phyloP scores from a whole-genome alignment of 345 rosid genomes.

The Camelina sativa region DNA sequence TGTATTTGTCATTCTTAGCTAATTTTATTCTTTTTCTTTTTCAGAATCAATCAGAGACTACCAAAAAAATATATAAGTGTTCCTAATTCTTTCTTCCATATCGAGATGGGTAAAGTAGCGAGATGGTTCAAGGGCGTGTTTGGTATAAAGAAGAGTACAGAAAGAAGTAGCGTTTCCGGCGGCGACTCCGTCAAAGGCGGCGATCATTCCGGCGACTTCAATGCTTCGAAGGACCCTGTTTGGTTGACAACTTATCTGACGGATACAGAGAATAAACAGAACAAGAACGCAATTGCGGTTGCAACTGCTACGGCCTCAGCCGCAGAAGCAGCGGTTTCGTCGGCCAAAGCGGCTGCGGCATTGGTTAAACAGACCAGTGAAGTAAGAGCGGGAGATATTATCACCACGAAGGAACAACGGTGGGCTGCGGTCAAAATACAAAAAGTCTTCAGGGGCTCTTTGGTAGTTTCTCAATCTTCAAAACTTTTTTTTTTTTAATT shows the following conservation, averaged over 20 bases:
- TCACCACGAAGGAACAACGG: slow-evolving; percentile 49
- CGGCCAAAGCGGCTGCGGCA: slow-evolving; percentile 60
- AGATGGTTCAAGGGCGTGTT: slow-evolving; percentile 80
- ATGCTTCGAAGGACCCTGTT: slow-evolving; percentile 39
- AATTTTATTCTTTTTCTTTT: background rate
- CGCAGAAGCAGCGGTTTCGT: slow-evolving; percentile 60
- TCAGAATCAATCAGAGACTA: slow-evolving; percentile 38
- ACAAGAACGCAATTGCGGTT: slow-evolving; percentile 60
- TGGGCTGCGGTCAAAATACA: slow-evolving; percentile 67
- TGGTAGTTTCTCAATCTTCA: slow-evolving; percentile 48
- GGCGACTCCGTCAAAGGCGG: slow-evolving; percentile 46
- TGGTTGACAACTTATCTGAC: slow-evolving; percentile 51
- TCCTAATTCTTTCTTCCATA: slow-evolving; percentile 22
- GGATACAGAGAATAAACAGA: slow-evolving; percentile 58
- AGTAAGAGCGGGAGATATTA: slow-evolving; percentile 43
- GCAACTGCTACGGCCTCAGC: slow-evolving; percentile 59
- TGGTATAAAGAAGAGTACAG: slow-evolving; percentile 60
- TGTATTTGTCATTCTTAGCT: slow-evolving; percentile 30
- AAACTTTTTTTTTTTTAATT: background rate
- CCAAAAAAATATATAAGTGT: background rate
- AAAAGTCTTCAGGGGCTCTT: slow-evolving; percentile 61
- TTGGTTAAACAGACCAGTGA: slow-evolving; percentile 55
- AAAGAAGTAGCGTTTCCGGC: slow-evolving; percentile 55
- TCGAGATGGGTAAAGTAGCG: slow-evolving; percentile 65
- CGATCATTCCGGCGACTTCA: slow-evolving; percentile 25